phyloP scores from a whole-genome alignment of 257 asterid genomes.

The Solanum dulcamara region DNA sequence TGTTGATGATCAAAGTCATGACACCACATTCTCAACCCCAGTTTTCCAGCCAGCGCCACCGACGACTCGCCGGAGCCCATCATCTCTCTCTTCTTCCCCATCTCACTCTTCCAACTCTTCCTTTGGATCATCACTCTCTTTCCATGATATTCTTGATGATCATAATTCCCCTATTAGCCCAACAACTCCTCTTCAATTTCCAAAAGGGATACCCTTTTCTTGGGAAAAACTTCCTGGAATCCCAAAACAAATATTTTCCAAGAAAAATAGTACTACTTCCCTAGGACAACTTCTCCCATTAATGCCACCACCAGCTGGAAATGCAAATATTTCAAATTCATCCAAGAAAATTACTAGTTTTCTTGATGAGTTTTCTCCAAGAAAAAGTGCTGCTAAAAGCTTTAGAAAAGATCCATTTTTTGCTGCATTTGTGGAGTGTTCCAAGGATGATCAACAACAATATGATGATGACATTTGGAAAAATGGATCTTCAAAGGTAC shows the following conservation, averaged over 20 bases:
- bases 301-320: slow-evolving; percentile 43
- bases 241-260: slow-evolving; percentile 36
- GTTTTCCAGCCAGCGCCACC: slow-evolving; percentile 18
- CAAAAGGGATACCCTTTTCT: slow-evolving; percentile 57
- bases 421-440: slow-evolving; percentile 45
- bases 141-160: slow-evolving; percentile 6
- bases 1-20: slow-evolving; percentile 14
- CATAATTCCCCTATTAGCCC: slow-evolving; percentile 35
- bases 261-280: slow-evolving; percentile 10
- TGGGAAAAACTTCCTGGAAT: slow-evolving; percentile 91
- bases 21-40: slow-evolving; percentile 16
- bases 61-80: slow-evolving; percentile 16
- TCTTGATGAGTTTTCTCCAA: slow-evolving; percentile 22
- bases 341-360: slow-evolving; percentile 21
- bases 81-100: slow-evolving; percentile 30
- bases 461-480: neutral
- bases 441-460: slow-evolving; percentile 26
- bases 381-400: slow-evolving; percentile 12
- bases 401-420: slow-evolving; percentile 35
- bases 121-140: slow-evolving; percentile 29
- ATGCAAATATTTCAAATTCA: slow-evolving; percentile 14
- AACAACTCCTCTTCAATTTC: slow-evolving; percentile 13
- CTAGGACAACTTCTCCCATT: slow-evolving; percentile 41
- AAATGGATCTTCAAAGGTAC: slow-evolving; percentile 28
- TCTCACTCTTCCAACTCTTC: slow-evolving; percentile 38